Evolutionary conservation across 768 basidiomycete genomes (phyloP).

Genomic region (Kondoa malvinella): DNA sequence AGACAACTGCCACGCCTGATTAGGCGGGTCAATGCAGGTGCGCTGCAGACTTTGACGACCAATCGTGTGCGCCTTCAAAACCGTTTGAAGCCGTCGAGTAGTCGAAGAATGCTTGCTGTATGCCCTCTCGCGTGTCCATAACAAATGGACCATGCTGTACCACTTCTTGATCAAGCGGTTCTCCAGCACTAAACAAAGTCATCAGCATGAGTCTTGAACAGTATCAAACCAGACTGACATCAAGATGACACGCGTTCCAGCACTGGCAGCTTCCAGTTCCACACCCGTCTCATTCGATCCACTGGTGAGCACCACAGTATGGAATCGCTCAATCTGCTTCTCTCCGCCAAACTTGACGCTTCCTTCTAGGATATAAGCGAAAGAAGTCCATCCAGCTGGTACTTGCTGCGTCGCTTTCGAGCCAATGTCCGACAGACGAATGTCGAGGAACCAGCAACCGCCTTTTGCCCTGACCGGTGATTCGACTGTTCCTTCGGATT

Average conservation of each 20-base stretch:
- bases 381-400: constrained; percentile 78
- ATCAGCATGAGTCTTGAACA: background rate
- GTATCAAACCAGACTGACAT: constrained; percentile 31
- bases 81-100: constrained; percentile 47
- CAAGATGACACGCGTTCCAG: constrained; percentile 57
- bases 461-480: constrained; percentile 80
- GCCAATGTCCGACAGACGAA: constrained; percentile 47
- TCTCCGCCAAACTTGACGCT: constrained; percentile 42
- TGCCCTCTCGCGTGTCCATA: constrained; percentile 62
- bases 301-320: constrained; percentile 69
- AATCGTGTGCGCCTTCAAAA: constrained; percentile 64
- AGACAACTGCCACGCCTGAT: too few species aligned
- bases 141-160: constrained; percentile 47
- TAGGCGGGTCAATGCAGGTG: constrained; percentile 14
- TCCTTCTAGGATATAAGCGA: constrained; percentile 61
- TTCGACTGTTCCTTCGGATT: constrained; percentile 30
- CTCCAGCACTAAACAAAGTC: constrained; percentile 39
- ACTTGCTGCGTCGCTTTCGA: constrained; percentile 59
- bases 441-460: constrained; percentile 84
- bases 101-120: constrained; percentile 62
- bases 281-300: constrained; percentile 50
- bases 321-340: constrained; percentile 42
- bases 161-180: constrained; percentile 74
- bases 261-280: constrained; percentile 40
- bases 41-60: constrained; percentile 62